These are phyloP conservation scores for Zasmidium cellare DNA, from an alignment of 2,329 filamentous ascomycete species.

Conservation along the genomic window DNA sequence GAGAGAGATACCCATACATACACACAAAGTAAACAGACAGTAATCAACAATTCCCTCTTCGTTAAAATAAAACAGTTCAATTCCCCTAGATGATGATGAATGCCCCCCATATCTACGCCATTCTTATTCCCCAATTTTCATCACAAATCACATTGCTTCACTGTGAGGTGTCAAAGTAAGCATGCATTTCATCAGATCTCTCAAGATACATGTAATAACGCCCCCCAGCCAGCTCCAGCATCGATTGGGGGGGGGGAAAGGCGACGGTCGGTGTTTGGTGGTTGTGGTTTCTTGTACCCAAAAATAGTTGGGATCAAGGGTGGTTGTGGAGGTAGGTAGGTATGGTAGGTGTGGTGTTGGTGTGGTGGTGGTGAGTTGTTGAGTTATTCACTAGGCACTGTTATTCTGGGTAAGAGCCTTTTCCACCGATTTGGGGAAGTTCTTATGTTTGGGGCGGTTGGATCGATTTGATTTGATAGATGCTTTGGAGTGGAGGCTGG, in stretches of 20 bases:
- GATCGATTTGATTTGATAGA: too few species aligned
- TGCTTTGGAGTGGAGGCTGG: not conserved
- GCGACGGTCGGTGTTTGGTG: too few species aligned
- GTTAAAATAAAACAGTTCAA: not conserved
- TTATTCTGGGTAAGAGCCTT: not conserved
- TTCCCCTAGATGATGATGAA: not conserved
- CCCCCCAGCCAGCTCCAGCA: not conserved
- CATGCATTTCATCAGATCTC: not conserved
- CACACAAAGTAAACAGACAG: too few species aligned
- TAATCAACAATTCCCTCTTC: too few species aligned
- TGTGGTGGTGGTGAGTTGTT: too few species aligned
- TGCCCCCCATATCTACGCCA: not conserved
- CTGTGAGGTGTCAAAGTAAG: constrained; percentile 1
- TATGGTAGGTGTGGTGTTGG: not conserved
- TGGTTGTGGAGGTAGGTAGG: not conserved
- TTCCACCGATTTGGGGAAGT: not conserved
- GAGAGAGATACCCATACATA: constrained; percentile 1
- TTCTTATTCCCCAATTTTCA: too few species aligned
- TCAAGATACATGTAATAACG: not conserved
- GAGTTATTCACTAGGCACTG: not conserved
- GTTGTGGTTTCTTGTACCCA: too few species aligned
- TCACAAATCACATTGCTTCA: constrained; percentile 6
- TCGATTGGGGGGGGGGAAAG: too few species aligned
- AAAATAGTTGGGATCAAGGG: too few species aligned
- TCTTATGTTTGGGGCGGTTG: too few species aligned